Evolutionary conservation across 169 alveolate genomes (phyloP).

Genomic region (Toxoplasma gondii): DNA sequence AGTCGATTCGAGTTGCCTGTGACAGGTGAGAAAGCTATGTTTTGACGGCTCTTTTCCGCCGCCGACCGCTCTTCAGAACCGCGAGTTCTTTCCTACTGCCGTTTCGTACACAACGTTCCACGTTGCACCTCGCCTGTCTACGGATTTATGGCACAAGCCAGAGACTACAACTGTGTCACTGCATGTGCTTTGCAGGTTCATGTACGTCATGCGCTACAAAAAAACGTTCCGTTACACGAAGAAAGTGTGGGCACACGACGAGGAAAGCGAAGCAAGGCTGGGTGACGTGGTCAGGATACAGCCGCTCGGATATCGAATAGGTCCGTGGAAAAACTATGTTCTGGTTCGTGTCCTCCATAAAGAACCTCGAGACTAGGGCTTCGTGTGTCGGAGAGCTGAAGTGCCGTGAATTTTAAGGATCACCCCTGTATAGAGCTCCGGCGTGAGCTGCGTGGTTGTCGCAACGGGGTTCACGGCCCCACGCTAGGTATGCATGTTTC

Average conservation of each 20-base stretch:
- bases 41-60: background rate
- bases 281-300: slow-evolving; percentile 92
- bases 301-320: slow-evolving; percentile 87
- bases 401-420: background rate
- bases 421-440: too few relatives aligned
- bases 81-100: background rate
- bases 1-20: slow-evolving; percentile 89
- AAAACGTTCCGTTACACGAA: slow-evolving; percentile 88
- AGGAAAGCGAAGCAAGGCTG: slow-evolving; percentile 81
- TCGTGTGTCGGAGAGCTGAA: background rate
- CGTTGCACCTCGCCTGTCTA: background rate
- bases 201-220: slow-evolving; percentile 91
- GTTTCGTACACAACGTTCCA: background rate
- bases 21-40: slow-evolving; percentile 75
- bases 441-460: too few relatives aligned
- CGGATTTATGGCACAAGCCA: background rate
- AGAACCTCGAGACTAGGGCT: slow-evolving; percentile 64
- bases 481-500: too few relatives aligned
- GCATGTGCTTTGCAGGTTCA: slow-evolving; percentile 75
- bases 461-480: too few relatives aligned
- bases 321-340: slow-evolving; percentile 73
- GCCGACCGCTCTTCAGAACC: background rate
- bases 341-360: slow-evolving; percentile 53
- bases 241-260: slow-evolving; percentile 91
- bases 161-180: background rate